Conservation (phyloP, 495 filamentous ascomycete genomes). For the Achaetomiella virescens region DNA sequence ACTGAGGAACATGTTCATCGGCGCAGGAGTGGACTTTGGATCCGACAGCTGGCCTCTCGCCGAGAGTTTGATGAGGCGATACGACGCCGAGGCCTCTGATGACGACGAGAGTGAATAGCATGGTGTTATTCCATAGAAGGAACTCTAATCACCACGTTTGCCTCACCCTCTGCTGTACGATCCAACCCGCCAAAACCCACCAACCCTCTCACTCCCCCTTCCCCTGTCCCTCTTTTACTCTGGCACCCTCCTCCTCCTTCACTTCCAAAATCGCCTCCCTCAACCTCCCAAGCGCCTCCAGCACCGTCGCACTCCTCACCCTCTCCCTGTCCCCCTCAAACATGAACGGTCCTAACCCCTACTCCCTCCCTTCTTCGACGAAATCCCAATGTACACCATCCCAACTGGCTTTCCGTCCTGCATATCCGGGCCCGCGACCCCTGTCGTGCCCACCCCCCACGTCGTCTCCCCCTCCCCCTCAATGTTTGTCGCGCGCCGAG, state of each 20-base stretch:
- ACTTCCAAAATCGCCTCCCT: slow-evolving; percentile 8
- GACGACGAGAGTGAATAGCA: no score
- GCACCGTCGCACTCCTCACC: slow-evolving; percentile 22
- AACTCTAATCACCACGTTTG: no score
- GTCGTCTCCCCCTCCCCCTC: slow-evolving; percentile 12
- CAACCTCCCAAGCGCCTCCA: slow-evolving; percentile 21
- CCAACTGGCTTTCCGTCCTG: slow-evolving; percentile 27
- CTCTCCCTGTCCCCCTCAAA: slow-evolving; percentile 23
- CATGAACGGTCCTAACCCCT: slow-evolving; percentile 22
- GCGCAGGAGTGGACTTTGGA: no score
- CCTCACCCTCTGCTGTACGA: no score
- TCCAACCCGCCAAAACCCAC: not conserved
- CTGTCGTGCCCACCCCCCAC: slow-evolving; percentile 31
- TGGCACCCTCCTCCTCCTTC: no score
- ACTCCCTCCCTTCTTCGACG: slow-evolving; percentile 2
- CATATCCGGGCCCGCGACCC: slow-evolving; percentile 24
- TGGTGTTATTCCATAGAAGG: no score
- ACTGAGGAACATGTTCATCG: no score
- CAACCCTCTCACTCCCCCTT: not conserved
- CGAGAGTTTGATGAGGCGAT: no score
- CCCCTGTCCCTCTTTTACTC: no score
- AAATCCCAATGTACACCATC: slow-evolving; percentile 26
- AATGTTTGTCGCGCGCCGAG: slow-evolving; percentile 7
- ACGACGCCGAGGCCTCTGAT: no score
- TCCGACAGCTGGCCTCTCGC: no score